Percentiles rank a stretch among this genome's conserved stretches.
Evolutionary conservation across 2,329 filamentous ascomycete species (phyloP).

Genomic region (Pseudogymnoascus sp.): DNA sequence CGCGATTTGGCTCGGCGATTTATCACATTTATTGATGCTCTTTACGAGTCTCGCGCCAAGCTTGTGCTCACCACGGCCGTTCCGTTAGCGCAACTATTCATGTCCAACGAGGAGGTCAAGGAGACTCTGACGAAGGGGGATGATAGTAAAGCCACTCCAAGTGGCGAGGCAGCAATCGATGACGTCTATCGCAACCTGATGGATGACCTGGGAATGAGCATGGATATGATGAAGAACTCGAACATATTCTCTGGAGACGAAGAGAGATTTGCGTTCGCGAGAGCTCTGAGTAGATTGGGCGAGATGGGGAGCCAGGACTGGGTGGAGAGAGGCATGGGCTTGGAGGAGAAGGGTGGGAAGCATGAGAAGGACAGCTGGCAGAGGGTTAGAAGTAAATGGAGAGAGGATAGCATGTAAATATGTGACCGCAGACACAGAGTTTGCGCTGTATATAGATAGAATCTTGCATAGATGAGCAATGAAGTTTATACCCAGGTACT

Average conservation of each 20-base stretch:
- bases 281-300: slow-evolving; percentile 71
- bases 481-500: neutral
- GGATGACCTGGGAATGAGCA: slow-evolving; percentile 80
- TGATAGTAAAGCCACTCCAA: slow-evolving; percentile 29
- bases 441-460: slow-evolving; percentile 6
- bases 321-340: slow-evolving; percentile 67
- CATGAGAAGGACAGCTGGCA: slow-evolving; percentile 39
- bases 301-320: slow-evolving; percentile 95
- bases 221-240: slow-evolving; percentile 73
- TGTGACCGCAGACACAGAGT: neutral
- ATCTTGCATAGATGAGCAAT: slow-evolving; percentile 8
- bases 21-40: slow-evolving; percentile 95
- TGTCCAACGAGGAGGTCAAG: slow-evolving; percentile 61
- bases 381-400: slow-evolving; percentile 38
- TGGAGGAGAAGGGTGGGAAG: slow-evolving; percentile 34
- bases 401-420: slow-evolving; percentile 35
- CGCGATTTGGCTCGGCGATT: slow-evolving; percentile 85
- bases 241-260: slow-evolving; percentile 90
- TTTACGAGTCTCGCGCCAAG: slow-evolving; percentile 90
- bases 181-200: slow-evolving; percentile 71
- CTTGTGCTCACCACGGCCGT: slow-evolving; percentile 86
- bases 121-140: slow-evolving; percentile 46
- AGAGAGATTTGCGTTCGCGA: slow-evolving; percentile 90
- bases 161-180: slow-evolving; percentile 39
- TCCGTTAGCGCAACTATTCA: slow-evolving; percentile 76